Base-by-base conservation (phyloP, 169 alveolate genomes). In the Eimeria necatrix region DNA sequence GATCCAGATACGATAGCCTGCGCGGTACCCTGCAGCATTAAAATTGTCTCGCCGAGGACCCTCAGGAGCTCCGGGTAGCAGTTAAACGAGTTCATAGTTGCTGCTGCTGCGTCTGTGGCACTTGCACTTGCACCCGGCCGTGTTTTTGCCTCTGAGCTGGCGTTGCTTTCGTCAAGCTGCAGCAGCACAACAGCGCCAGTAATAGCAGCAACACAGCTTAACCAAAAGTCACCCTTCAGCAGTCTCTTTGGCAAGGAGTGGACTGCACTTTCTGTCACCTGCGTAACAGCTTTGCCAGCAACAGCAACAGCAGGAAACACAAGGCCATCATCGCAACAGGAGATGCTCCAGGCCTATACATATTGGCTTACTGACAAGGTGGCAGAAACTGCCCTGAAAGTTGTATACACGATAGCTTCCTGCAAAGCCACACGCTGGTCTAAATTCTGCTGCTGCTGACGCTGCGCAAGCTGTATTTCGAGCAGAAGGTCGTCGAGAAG, bases 91-190 rank as follows among this genome's bases (percentile, higher is more conserved):
- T 26, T 52, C 60, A 41, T 16, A 46, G 56, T 78, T 60, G 8
- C 88, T 78, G 88, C 68, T 76, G 86, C 46, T 76, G 87, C 81
- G 24, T 48, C 81, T 76, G 61, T 22, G 32, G 22, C 87, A 76
- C 88, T 51, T 73, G 6, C 59, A 4, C 26, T 9, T 73, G 59
- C 84, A 51, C 14, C 88, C n/a, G 71, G 24, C n/a, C 52, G 68
- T 51, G 71, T 64, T 51, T 53, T 64, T 48, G 88, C 70, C 88
- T 10, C 71, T 2, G 16, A 16, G 18, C 49, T 3, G 4, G 88
- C 68, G 49, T 24, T 24, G 49, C 8, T 78, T 32, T 22, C 52
- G 10, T 51, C 70, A 20, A 46, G 68, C 2, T 16, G 68, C 88
- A 48, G 88, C 88, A 52, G 71, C 81, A 32, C 84, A 73, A 73